Evolutionary conservation across 306 rosid species (phyloP), one percentile per base, ranked within the genome.

Genomic region (Dryas octopetala): DNA sequence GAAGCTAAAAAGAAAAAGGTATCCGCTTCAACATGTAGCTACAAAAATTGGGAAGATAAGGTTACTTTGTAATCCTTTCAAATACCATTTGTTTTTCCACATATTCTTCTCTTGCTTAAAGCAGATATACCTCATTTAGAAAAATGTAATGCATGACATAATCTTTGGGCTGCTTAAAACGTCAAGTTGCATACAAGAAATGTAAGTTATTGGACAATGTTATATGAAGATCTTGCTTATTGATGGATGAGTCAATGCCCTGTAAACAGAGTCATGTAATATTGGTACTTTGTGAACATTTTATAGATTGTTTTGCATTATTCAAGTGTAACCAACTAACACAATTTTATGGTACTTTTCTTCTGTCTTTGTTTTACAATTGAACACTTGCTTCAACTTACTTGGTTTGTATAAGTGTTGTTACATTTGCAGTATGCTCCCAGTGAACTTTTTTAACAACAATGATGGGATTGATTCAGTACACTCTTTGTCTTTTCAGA

Each of bases 401-500:
- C 8, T 13, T 41, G 19, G 68, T 41, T 63, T 43, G 1, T 41
- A 41, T 1, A 43, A 16, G 68, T 41, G 46, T 63, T 1, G 38
- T 32, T 32, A 32, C 38, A 32, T 32, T 32, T 1, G 38, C 38
- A 40, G 7, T 63, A 44, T 41, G 19, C 26, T 40, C 48, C 67
- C 15, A 12, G 67, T 41, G 49, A n/a, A 46, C 19, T n/a, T 16
- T 57, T 7, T 40, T 50, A 41, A 41, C 3, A 44, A 67, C 48
- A 15, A 71, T 63, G 47, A n/a, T 9, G 3, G 69, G 64, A 28
- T 62, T 75, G 41, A 65, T 89, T 54, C 69, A 60, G 62, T 55
- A 44, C 28, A 71, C 73, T 81, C 65, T 66, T 46, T 70, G 62
- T 47, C 70, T 71, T 66, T 9, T 74, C 69, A 83, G 80, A 63